Evolutionary conservation across 305 asterid species (phyloP).

Genomic region (Solanum hybrid): DNA sequence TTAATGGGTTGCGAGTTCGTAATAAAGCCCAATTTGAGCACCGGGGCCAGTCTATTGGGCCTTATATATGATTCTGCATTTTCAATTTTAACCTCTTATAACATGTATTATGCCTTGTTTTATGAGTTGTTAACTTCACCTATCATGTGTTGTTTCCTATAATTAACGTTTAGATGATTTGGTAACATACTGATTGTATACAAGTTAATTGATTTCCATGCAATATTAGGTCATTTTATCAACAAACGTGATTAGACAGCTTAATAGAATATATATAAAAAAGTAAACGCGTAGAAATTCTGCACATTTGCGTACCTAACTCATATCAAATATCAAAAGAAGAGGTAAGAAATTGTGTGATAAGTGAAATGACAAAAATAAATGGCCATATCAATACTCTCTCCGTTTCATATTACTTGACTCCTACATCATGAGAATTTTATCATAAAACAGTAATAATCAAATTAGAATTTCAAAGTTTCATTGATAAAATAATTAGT

Average conservation of each 20-base stretch:
- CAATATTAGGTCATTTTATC: background rate
- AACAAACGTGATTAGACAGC: background rate
- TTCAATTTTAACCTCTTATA: background rate
- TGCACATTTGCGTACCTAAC: background rate
- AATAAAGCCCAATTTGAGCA: too few species aligned
- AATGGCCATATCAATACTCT: background rate
- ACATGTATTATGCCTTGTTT: background rate
- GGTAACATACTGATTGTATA: background rate
- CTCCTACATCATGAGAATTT: too few species aligned
- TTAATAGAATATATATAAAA: background rate
- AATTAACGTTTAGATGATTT: background rate
- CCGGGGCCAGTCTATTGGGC: too few species aligned
- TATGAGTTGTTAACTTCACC: background rate
- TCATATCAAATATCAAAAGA: background rate
- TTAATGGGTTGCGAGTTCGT: background rate
- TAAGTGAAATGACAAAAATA: background rate
- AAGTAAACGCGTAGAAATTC: background rate
- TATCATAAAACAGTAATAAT: background rate
- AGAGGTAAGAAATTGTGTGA: background rate
- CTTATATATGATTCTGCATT: too few species aligned
- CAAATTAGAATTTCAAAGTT: background rate
- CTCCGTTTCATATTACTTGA: background rate
- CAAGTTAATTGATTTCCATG: background rate
- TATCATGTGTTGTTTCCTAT: background rate
- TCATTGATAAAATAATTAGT: background rate